phyloP scores from a whole-genome alignment of 2,329 filamentous ascomycete genomes.

The Neonectria sp. region DNA sequence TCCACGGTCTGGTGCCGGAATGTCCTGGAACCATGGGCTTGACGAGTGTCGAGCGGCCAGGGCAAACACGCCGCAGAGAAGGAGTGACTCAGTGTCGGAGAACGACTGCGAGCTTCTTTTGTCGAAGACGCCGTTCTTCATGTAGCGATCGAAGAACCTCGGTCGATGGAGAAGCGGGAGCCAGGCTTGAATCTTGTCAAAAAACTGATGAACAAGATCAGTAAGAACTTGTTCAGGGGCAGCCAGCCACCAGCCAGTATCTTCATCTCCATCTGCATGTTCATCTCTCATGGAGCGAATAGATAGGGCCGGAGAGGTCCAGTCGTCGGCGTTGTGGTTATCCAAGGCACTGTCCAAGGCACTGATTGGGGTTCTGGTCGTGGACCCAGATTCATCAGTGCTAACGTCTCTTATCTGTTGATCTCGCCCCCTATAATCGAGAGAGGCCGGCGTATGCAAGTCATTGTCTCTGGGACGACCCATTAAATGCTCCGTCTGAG shows the following conservation, averaged over 20 bases:
- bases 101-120: not conserved
- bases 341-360: not conserved
- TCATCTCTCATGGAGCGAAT: constrained; percentile 3
- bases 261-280: not conserved
- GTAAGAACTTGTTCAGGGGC: constrained; percentile 1
- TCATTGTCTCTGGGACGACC: constrained; percentile 1
- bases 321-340: not conserved
- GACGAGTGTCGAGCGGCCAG: constrained; percentile 12
- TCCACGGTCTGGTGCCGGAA: constrained; percentile 4
- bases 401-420: constrained; percentile 1
- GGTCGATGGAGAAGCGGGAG: constrained; percentile 17
- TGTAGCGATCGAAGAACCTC: constrained; percentile 11
- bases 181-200: constrained; percentile 21
- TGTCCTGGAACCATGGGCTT: constrained; percentile 1
- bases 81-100: constrained; percentile 3
- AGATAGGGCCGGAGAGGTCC: not conserved
- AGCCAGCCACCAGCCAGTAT: constrained; percentile 5
- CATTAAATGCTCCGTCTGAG: not conserved
- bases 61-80: constrained; percentile 8
- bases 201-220: constrained; percentile 14
- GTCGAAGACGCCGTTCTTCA: not conserved
- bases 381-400: not conserved
- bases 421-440: constrained; percentile 2
- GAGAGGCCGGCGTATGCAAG: not conserved
- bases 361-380: not conserved